phyloP scores from a whole-genome alignment of 495 filamentous ascomycete species.

The Daldinia decipiens region DNA sequence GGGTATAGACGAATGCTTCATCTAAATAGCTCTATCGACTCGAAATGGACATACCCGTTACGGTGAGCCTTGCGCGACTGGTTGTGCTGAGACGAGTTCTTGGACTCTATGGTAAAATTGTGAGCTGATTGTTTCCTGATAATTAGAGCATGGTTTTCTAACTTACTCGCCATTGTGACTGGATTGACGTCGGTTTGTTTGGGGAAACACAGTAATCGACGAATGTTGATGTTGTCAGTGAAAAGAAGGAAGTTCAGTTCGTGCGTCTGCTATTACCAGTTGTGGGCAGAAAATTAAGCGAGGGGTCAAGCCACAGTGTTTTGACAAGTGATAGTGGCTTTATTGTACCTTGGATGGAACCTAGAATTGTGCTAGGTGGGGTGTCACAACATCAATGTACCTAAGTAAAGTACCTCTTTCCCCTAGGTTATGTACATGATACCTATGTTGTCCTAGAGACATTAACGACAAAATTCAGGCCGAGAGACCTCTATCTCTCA shows the following conservation, averaged over 20 bases:
- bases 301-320: conserved; percentile 35
- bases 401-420: background rate
- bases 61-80: conserved; percentile 94
- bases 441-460: background rate
- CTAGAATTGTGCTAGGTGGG: background rate
- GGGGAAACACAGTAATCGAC: conserved; percentile 33
- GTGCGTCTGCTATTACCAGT: conserved; percentile 44
- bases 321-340: background rate
- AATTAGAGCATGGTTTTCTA: background rate
- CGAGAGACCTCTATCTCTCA: background rate
- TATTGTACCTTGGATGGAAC: no score
- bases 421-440: background rate
- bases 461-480: background rate
- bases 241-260: conserved; percentile 39
- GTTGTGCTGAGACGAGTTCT: conserved; percentile 99
- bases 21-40: conserved; percentile 10
- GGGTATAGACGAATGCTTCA: background rate
- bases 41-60: conserved; percentile 79
- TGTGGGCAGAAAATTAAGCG: conserved; percentile 53
- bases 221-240: conserved; percentile 39
- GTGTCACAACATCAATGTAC: background rate
- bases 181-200: conserved; percentile 48
- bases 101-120: conserved; percentile 74
- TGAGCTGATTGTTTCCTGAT: background rate
- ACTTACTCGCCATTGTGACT: conserved; percentile 64